Evolutionary conservation across 169 alveolate species (phyloP).

Genomic region (Babesia divergens): DNA sequence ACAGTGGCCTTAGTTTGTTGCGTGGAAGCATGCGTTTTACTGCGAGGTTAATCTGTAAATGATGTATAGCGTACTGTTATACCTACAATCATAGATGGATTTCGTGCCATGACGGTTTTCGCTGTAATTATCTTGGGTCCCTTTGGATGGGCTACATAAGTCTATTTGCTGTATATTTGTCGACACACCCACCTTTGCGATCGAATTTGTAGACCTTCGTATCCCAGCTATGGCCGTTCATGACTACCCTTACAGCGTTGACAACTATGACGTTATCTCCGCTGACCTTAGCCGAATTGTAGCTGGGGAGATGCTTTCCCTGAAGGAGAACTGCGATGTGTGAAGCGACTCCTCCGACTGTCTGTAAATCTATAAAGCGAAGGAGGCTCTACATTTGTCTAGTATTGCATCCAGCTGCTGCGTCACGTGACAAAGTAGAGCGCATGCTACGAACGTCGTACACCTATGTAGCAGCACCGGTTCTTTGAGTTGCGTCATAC

Average conservation of each 20-base stretch:
- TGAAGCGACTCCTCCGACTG: conserved; percentile 76
- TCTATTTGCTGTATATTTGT: neutral
- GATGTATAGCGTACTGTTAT: neutral
- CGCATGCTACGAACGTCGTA: too few species aligned
- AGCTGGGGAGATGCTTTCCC: conserved; percentile 76
- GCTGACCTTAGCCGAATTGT: conserved; percentile 64
- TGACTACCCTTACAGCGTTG: conserved; percentile 81
- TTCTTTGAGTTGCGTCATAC: too few species aligned
- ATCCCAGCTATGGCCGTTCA: conserved; percentile 90
- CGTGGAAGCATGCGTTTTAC: conserved; percentile 86
- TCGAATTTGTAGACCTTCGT: conserved; percentile 84
- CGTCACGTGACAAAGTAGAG: too few species aligned
- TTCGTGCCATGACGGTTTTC: conserved; percentile 84
- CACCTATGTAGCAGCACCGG: too few species aligned
- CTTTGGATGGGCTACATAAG: conserved; percentile 73
- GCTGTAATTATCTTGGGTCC: conserved; percentile 86
- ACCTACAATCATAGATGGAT: conserved; percentile 85
- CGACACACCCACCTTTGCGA: conserved; percentile 79
- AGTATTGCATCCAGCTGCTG: too few species aligned
- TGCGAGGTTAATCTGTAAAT: conserved; percentile 75
- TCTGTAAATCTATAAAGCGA: conserved; percentile 25
- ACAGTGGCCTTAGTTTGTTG: conserved; percentile 66
- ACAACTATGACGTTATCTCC: conserved; percentile 88
- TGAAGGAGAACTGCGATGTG: conserved; percentile 70
- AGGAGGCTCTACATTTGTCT: too few species aligned